Evolutionary conservation across 768 basidiomycete species (phyloP), one percentile per base, ranked within the genome.

Genomic region (Rhodotorula babjevae): DNA sequence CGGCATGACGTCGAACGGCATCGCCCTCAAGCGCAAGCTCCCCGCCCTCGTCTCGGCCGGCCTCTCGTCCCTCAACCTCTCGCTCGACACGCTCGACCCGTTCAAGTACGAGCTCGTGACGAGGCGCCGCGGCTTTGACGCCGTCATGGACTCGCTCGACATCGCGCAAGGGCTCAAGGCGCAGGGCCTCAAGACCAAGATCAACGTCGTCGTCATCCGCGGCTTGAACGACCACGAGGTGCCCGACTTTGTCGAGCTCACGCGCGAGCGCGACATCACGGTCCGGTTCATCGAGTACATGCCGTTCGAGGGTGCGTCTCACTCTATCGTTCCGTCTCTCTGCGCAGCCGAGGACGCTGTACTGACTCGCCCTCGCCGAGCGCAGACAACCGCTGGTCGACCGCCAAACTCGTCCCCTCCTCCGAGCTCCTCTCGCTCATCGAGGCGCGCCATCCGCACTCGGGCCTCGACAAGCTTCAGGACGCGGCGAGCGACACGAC

Each of bases 281-380:
- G 87, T 93, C 53, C 86, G 93, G 50, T 92, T 94, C 80, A 94
- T 93, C 69, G 92, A 93, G 80, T 94, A 90, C 79, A 94, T 95
- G 93, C 91, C 92, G 19, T 95, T 95, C 80, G 89, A 87, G 76
- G 92, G 89, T 90, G 74, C 73, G 81, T 78, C 31, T 7, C 27
- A 18, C 15, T 65, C 69, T 50, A 58, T 52, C 31, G 31, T 29
- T 33, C 29, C 57, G 44, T 55, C 68, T 49, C 47, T 36, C 55
- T n/a, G n/a, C n/a, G n/a, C n/a, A n/a, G 33, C 58, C 21, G 42
- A 53, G 14, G 36, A 15, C 7, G 19, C 16, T 16, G 21, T 19
- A 31, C 56, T 23, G 6, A 27, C 36, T 10, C 33, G 19, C 15
- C 36, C 31, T 11, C 31, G 31, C 3, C 55, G 9, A 18, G n/a